Conservation (phyloP, 73 alveolate genomes). For the Symbiodinium natans region DNA sequence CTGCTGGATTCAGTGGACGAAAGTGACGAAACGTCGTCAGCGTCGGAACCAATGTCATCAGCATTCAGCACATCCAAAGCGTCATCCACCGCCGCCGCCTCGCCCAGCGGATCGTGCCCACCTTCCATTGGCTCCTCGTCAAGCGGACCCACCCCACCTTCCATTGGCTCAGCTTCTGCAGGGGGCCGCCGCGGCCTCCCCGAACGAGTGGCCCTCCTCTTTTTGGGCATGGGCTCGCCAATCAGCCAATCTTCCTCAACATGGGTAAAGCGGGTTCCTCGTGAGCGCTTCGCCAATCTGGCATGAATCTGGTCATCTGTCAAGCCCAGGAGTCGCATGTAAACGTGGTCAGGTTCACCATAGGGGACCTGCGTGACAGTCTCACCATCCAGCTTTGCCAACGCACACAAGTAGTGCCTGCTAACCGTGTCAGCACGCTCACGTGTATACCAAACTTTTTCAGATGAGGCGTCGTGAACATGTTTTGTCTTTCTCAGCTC, state of each 20-base stretch:
- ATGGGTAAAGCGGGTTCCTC: background rate
- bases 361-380: background rate
- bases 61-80: background rate
- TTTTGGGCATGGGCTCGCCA: background rate
- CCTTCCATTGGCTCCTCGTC: background rate
- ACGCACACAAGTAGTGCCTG: background rate
- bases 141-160: background rate
- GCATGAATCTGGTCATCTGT: background rate
- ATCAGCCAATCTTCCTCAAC: background rate
- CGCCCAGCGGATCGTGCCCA: background rate
- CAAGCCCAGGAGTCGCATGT: background rate
- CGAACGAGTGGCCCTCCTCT: background rate
- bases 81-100: background rate
- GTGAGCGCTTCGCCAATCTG: background rate
- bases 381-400: background rate
- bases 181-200: background rate
- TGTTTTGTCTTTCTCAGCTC: background rate
- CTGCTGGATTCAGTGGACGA: no score
- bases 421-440: background rate
- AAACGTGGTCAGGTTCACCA: conserved; percentile 3
- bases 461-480: background rate
- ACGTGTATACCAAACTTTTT: background rate
- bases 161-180: background rate
- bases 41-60: no score
- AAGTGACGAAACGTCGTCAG: no score